Evolutionary conservation across 352 stramenopile species (phyloP), one percentile per base, ranked within the genome.

Genomic region (Chrysophaeum taylorii): DNA sequence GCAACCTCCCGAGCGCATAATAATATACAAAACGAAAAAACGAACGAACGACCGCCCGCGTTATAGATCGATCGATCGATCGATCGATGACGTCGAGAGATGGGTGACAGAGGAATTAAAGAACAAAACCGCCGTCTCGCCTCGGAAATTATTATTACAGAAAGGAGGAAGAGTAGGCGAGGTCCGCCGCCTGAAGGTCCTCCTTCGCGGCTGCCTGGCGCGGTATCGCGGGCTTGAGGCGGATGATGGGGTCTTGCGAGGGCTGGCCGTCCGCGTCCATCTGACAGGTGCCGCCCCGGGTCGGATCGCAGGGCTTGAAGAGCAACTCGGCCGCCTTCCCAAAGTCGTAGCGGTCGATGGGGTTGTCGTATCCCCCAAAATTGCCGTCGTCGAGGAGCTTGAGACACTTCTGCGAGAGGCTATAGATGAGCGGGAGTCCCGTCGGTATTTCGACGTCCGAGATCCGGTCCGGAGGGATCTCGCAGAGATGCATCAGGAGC

Each of bases 401-500:
- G 18, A 91, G 69, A 63, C 79, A 86, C 62, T 84, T 83, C 0
- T 76, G 81, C 45, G 94, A 87, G 67, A 97, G 75, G 78, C 98
- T 89, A 84, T 96, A 98, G 72, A 98, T 90, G 45, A 98, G 82
- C 25, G 94, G 94, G 31, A 97, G 79, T 45, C 92, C 94, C 64
- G 95, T 98, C 1, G 92, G 92, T 78, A 98, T 97, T 81, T 98
- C 94, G 36, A 98, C 82, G 1, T 85, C 89, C 64, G 85, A 92
- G 80, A 98, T 97, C 64, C 92, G 87, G 67, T 97, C 90, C 73
- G 93, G 84, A 15, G 90, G 89, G 71, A 98, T 97, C 71, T 96
- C 88, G 78, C 96, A 96, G 38, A 98, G 78, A 78, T 97, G 89
- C 90, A 97, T 97, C 1, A 98, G 84, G 25, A 98, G 82, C 4